Percentiles rank a stretch among this genome's conserved stretches.
Evolutionary conservation across 768 basidiomycete species (phyloP).

Genomic region (Amanita exitialis): DNA sequence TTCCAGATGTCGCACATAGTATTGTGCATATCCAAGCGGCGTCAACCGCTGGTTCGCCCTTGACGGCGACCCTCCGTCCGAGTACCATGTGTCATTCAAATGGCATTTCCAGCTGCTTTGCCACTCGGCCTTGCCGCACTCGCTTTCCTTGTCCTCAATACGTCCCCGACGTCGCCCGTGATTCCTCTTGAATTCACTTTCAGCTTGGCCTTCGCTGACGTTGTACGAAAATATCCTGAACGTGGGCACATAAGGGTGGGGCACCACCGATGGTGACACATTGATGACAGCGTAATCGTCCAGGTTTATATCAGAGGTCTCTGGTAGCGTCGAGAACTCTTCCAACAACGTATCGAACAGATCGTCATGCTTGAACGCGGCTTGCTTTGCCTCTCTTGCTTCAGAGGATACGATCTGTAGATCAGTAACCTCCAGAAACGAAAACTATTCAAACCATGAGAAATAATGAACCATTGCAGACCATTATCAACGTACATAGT

Average conservation of each 20-base stretch:
- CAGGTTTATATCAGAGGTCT: constrained; percentile 39
- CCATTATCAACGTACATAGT: constrained; percentile 43
- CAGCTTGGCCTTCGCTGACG: constrained; percentile 27
- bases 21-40: constrained; percentile 83
- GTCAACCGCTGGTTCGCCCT: constrained; percentile 59
- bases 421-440: constrained; percentile 44
- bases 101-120: constrained; percentile 57
- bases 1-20: constrained; percentile 51
- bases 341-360: constrained; percentile 49
- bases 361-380: constrained; percentile 14
- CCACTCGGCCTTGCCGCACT: constrained; percentile 41
- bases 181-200: constrained; percentile 21
- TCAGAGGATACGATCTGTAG: constrained; percentile 30
- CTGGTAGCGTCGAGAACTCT: constrained; percentile 59
- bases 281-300: constrained; percentile 71
- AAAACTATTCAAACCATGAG: constrained; percentile 31
- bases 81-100: constrained; percentile 48
- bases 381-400: constrained; percentile 13
- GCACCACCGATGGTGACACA: constrained; percentile 74
- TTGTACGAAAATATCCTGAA: constrained; percentile 83
- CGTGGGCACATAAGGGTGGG: constrained; percentile 78
- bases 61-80: constrained; percentile 58
- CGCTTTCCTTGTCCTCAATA: constrained; percentile 30
- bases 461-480: neutral
- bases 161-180: constrained; percentile 41